Percentiles rank a stretch among this genome's conserved stretches.
These are phyloP conservation scores for Suhomyces kunorum DNA, from an alignment of 1,139 yeast genomes.

Conservation along the genomic window DNA sequence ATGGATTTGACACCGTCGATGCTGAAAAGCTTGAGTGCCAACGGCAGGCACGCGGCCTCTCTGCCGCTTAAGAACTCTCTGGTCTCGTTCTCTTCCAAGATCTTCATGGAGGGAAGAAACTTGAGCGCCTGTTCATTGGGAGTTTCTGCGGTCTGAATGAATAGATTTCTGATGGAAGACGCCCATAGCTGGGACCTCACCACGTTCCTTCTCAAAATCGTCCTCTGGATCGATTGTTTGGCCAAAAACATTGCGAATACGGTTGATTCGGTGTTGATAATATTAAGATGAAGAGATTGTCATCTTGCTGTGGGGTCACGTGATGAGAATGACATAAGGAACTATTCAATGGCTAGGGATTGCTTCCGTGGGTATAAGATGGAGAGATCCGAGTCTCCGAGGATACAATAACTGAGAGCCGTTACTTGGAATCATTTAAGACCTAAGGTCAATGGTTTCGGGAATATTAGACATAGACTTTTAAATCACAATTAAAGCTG, in stretches of 20 bases:
- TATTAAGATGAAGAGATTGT: background rate
- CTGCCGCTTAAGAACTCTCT: constrained; percentile 55
- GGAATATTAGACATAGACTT: too few species aligned
- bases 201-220: background rate
- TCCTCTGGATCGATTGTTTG: constrained; percentile 2
- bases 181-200: background rate
- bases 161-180: constrained; percentile 25
- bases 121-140: constrained; percentile 52
- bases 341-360: too few species aligned
- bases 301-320: too few species aligned
- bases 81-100: constrained; percentile 49
- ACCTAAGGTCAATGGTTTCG: too few species aligned
- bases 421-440: too few species aligned
- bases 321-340: too few species aligned
- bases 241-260: background rate
- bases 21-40: constrained; percentile 54
- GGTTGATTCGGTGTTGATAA: background rate
- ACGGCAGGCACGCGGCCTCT: constrained; percentile 55
- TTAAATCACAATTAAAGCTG: too few species aligned
- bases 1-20: constrained; percentile 54
- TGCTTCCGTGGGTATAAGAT: too few species aligned
- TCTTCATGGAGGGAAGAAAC: constrained; percentile 47
- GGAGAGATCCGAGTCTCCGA: too few species aligned
- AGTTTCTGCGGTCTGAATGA: constrained; percentile 44
- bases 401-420: too few species aligned